Evolutionary conservation across 2,329 filamentous ascomycete genomes (phyloP), one percentile per base, ranked within the genome.

Genomic region (Sclerotinia spermophila): DNA sequence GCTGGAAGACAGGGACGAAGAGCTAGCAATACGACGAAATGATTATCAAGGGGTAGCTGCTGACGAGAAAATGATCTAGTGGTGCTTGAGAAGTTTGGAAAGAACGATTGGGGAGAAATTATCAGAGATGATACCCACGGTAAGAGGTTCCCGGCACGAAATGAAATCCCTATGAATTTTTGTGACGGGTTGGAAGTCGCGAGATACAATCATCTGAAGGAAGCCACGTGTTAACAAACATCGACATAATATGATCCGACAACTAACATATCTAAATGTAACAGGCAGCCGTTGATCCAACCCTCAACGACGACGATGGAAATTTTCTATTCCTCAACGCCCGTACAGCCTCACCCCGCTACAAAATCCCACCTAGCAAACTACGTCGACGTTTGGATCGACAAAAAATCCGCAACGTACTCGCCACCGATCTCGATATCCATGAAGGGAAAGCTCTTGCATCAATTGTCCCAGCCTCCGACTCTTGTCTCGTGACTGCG

Each of bases 371-470:
- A 11, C 79, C 82, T 5, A 78, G 75, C 55, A 78, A 79, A 66
- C 77, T 80, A 6, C 78, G 79, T 38, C 59, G 73, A 10, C 78
- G 82, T 3, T 74, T 83, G 33, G 78, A 80, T 69, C 80, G 82
- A 30, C 58, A 80, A 77, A 76, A 71, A 27, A 55, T 75, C 5
- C 61, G 66, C 53, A 58, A 69, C n/a, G 27, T 75, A 21, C 66
- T 76, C 11, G 58, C 71, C 21, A 65, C 65, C 4, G 71, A 64
- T 17, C 56, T 75, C 21, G 38, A 74, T 42, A 83, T 79, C 81
- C 84, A 86, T 76, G 86, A 86, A 56, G 86, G 76, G 67, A 86
- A 82, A 72, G 85, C 83, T 71, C 82, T 86, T 81, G 59, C 78
- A 79, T 69, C 80, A 77, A 42, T 75, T 71, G 48, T 72, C 65